Base-by-base conservation (phyloP, 345 rosid genomes). In the Salix dunnii region DNA sequence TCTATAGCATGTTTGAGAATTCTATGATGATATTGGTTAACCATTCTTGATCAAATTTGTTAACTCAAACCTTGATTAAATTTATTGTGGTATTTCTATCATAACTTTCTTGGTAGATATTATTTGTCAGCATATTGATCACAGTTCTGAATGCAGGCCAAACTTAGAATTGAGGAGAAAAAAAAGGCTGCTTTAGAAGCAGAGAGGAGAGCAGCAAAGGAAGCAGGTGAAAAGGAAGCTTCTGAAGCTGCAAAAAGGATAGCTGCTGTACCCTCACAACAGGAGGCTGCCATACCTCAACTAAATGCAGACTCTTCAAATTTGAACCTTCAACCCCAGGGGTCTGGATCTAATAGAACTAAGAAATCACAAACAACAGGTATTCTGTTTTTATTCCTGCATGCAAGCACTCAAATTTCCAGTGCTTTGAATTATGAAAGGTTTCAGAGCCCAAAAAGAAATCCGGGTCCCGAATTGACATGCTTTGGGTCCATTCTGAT, bases 151-250 rank as follows among this genome's bases (percentile, higher is more conserved):
- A 81, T 82, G 85, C 87, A 77, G 85, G 92, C 90, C 77, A 92
- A 87, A 84, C 77, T 77, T 67, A 91, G 86, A 90, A 89, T 83
- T 75, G 99, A 95, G 81, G 96, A 93, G 86, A 93, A 88, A 73
- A 91, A 85, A 83, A 82, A 80, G 73, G 82, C 76, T 79, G 89
- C 90, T 74, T 75, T 85, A 80, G 97, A 90, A 90, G 89, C 83
- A 76, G 91, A 92, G 82, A 87, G 85, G 79, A 89, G 81, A 82
- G 91, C 88, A 65, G 90, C 89, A 74, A 79, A 89, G 85, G 92
- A 86, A 86, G 79, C 82, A 60, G 93, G 88, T 30, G 90, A 88
- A 66, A 91, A 72, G 80, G 88, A 90, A 81, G 87, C 80, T 74
- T 83, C 88, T 73, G 87, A 86, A 77, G 74, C 76, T 43, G 64